Evolutionary conservation across 164 flowering plant genomes (phyloP).

Genomic region (Chimonanthus salicifolius): DNA sequence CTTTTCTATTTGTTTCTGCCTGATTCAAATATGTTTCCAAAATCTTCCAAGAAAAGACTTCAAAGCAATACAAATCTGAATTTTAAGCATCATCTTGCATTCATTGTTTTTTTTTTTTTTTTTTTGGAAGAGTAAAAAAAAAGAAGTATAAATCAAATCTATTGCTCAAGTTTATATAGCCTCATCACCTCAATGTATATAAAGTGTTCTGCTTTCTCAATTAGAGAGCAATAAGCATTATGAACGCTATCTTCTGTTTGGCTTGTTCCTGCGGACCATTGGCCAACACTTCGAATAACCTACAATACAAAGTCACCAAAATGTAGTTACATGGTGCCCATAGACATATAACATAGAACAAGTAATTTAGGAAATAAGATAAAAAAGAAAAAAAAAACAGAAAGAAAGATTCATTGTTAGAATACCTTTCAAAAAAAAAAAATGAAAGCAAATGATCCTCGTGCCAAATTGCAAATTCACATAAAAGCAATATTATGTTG

Average conservation of each 20-base stretch:
- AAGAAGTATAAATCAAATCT: not conserved
- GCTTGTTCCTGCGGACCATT: slow-evolving; percentile 99
- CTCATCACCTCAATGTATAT: slow-evolving; percentile 79
- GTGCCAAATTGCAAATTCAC: not conserved
- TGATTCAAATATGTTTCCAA: not conserved
- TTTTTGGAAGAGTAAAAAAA: too few species aligned
- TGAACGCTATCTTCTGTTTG: slow-evolving; percentile 96
- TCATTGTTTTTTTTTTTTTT: not conserved
- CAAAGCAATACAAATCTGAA: not conserved
- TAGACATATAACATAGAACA: not conserved
- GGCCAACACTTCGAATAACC: slow-evolving; percentile 96
- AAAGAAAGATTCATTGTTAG: not conserved
- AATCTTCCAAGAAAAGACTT: not conserved
- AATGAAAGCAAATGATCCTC: not conserved
- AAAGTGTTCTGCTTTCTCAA: slow-evolving; percentile 87
- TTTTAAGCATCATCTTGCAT: not conserved
- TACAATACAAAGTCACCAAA: slow-evolving; percentile 17
- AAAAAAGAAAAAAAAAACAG: not conserved
- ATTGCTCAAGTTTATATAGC: not conserved
- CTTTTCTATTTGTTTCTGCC: not conserved
- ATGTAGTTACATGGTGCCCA: not conserved
- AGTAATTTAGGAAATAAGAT: not conserved
- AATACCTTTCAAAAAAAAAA: not conserved
- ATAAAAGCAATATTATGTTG: not conserved
- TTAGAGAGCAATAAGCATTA: slow-evolving; percentile 88